Conservation (phyloP, 1,284 basidiomycete species). For the Irpex rosettiformis region DNA sequence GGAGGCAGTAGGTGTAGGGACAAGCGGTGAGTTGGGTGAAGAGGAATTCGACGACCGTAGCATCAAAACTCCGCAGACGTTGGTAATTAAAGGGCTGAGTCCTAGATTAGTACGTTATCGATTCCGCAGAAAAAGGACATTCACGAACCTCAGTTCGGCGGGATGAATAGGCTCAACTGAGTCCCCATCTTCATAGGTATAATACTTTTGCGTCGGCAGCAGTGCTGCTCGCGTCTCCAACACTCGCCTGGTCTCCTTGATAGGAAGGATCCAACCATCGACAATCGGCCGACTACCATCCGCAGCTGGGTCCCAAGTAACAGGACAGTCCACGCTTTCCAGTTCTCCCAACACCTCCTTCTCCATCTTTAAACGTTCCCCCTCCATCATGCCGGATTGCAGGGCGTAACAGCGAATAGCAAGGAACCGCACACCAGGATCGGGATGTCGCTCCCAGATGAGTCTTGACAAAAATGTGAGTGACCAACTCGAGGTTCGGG, state of each 20-base stretch:
- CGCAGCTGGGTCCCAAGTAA: slow-evolving; percentile 45
- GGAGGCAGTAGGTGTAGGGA: slow-evolving; percentile 65
- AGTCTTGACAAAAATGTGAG: slow-evolving; percentile 54
- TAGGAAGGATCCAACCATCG: slow-evolving; percentile 80
- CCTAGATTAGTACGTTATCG: slow-evolving; percentile 21
- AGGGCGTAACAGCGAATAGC: slow-evolving; percentile 76
- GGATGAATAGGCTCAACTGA: slow-evolving; percentile 33
- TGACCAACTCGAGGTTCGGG: slow-evolving; percentile 63
- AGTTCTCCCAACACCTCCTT: slow-evolving; percentile 54
- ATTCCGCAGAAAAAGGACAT: slow-evolving; percentile 4
- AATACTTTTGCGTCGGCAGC: slow-evolving; percentile 44
- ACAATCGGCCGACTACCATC: slow-evolving; percentile 41
- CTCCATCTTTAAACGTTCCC: slow-evolving; percentile 65
- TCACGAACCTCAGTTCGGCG: slow-evolving; percentile 51
- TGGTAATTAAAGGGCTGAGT: slow-evolving; percentile 49
- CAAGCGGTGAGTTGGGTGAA: slow-evolving; percentile 39
- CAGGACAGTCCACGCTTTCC: slow-evolving; percentile 52
- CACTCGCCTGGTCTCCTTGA: slow-evolving; percentile 63
- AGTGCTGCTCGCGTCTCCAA: slow-evolving; percentile 50
- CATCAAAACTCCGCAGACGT: slow-evolving; percentile 65
- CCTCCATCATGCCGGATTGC: slow-evolving; percentile 76
- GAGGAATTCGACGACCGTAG: slow-evolving; percentile 35
- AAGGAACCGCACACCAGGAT: slow-evolving; percentile 63
- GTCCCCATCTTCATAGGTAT: slow-evolving; percentile 35
- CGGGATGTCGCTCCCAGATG: slow-evolving; percentile 53